Evolutionary conservation across 257 asterid species (phyloP).

Genomic region (Echites panduratus): DNA sequence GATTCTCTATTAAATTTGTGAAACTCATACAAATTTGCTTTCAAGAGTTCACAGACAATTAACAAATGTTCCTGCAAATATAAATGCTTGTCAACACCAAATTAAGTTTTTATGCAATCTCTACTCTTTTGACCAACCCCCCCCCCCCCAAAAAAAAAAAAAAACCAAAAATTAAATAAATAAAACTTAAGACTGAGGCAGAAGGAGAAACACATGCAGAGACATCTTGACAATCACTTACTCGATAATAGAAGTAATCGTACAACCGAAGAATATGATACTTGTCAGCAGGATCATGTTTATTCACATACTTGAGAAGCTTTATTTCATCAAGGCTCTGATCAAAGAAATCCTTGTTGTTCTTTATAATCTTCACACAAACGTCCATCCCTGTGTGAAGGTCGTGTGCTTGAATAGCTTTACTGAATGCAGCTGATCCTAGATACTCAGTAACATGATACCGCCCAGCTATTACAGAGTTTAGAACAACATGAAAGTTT

Average conservation of each 20-base stretch:
- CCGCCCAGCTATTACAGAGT: constrained; percentile 92
- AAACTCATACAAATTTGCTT: constrained; percentile 94
- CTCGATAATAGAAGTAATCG: constrained; percentile 92
- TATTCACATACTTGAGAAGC: constrained; percentile 95
- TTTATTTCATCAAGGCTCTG: constrained; percentile 99
- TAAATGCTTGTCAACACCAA: constrained; percentile 8
- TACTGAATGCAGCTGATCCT: constrained; percentile 99
- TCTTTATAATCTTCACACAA: constrained; percentile 93
- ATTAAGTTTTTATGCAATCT: constrained; percentile 14
- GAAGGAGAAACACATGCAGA: background rate
- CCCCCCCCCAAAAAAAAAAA: background rate
- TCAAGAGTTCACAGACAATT: constrained; percentile 94
- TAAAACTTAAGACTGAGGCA: too few relatives aligned
- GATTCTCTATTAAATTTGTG: constrained; percentile 97
- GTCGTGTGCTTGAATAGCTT: constrained; percentile 99
- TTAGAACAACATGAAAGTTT: constrained; percentile 78
- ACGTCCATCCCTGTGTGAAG: constrained; percentile 99
- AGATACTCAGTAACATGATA: constrained; percentile 99
- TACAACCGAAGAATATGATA: constrained; percentile 87
- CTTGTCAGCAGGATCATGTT: constrained; percentile 97
- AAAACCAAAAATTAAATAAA: too few relatives aligned
- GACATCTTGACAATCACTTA: constrained; percentile 33
- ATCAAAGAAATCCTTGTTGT: constrained; percentile 95
- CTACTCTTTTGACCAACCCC: background rate
- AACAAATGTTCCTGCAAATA: constrained; percentile 81